Evolutionary conservation across 805 yeast genomes (phyloP).

Genomic region (Wickerhamiella kurtzmanii): DNA sequence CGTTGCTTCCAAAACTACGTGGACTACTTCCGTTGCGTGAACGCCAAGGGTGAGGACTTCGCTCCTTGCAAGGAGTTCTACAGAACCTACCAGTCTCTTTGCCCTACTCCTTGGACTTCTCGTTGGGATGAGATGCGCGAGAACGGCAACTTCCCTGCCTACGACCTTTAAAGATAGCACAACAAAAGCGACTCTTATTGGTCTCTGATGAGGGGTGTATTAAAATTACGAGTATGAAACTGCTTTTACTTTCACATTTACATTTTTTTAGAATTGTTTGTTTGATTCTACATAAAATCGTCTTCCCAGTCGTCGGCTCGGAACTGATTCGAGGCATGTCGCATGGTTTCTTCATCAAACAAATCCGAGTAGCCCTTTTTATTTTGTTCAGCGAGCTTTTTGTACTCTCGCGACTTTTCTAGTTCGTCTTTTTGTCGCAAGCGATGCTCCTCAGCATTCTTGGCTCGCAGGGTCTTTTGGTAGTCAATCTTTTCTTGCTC

Average conservation of each 20-base stretch:
- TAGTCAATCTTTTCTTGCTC: conserved; percentile 30
- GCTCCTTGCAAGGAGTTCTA: conserved; percentile 94
- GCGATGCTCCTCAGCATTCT: conserved; percentile 25
- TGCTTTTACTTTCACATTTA: conserved; percentile 30
- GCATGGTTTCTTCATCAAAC: conserved; percentile 34
- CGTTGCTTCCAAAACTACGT: conserved; percentile 98
- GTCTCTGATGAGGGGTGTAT: not conserved
- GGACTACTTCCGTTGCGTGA: conserved; percentile 95
- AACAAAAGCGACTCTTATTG: not conserved
- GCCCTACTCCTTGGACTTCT: conserved; percentile 28
- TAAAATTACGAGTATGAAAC: not conserved
- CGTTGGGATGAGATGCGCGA: conserved; percentile 34
- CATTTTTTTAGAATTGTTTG: conserved; percentile 34
- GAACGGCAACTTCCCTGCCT: conserved; percentile 34
- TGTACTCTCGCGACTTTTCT: conserved; percentile 20
- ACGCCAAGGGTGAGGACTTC: conserved; percentile 94
- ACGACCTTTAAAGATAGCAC: not conserved
- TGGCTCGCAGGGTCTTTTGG: conserved; percentile 26
- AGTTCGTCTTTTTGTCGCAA: conserved; percentile 31
- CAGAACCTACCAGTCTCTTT: conserved; percentile 68
- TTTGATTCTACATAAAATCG: conserved; percentile 34
- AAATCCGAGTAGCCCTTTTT: conserved; percentile 37
- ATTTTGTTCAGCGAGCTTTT: conserved; percentile 24
- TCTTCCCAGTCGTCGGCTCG: conserved; percentile 44
- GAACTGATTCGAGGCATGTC: conserved; percentile 34